Conservation (phyloP, 805 yeast genomes). For the Nakazawaea ishiwadae region DNA sequence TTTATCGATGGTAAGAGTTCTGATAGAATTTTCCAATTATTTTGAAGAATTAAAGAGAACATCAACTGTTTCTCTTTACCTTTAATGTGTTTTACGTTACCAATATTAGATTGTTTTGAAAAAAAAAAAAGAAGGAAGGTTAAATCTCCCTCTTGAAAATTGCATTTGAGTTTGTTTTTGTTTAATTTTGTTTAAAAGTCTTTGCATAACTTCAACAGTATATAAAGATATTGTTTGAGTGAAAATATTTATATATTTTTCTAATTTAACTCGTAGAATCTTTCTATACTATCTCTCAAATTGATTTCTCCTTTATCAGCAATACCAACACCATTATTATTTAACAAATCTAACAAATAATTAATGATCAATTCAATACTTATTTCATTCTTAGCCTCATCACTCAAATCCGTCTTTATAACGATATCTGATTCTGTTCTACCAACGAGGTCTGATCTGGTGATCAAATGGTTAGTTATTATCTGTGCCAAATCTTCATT, state of each 20-base stretch:
- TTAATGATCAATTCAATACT: conserved; percentile 12
- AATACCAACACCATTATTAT: neutral
- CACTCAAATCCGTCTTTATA: conserved; percentile 7
- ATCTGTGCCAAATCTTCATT: conserved; percentile 4
- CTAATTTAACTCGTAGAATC: conserved; percentile 12
- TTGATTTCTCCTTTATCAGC: conserved; percentile 11
- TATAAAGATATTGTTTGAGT: too few relatives aligned
- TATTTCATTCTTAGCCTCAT: conserved; percentile 7
- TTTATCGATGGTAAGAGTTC: conserved; percentile 42
- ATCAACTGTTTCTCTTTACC: conserved; percentile 9
- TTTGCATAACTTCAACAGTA: conserved; percentile 14
- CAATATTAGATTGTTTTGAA: neutral
- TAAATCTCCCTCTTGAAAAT: too few relatives aligned
- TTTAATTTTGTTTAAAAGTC: conserved; percentile 1
- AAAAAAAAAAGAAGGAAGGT: neutral
- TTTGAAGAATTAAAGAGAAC: conserved; percentile 25
- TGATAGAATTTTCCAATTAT: conserved; percentile 50
- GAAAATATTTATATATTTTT: too few relatives aligned
- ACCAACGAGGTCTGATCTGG: conserved; percentile 9
- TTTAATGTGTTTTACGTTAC: neutral
- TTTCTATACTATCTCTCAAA: conserved; percentile 9
- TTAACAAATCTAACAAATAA: conserved; percentile 7
- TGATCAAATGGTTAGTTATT: conserved; percentile 9
- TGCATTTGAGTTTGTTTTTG: conserved; percentile 1
- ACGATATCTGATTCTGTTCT: conserved; percentile 12